Conservation (phyloP, 2,329 filamentous ascomycete genomes). For the Mycocentrospora acerina region DNA sequence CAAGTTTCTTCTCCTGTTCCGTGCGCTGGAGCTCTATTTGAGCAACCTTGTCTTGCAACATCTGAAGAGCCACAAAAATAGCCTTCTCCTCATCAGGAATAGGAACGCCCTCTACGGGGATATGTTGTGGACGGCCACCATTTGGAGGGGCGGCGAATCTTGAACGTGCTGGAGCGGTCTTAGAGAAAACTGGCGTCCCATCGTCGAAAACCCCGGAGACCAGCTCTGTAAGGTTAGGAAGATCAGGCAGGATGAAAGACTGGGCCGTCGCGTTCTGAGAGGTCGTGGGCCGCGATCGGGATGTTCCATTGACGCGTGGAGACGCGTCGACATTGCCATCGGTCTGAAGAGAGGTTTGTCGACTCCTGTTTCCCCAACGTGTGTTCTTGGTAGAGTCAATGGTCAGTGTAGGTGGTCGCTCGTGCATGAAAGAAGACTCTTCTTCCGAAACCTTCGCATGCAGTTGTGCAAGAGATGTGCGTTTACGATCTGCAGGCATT, state of each 20-base stretch:
- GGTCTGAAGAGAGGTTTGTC: conserved; percentile 45
- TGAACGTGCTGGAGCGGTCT: conserved; percentile 53
- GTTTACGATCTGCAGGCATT: conserved; percentile 40
- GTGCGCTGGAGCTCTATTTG: conserved; percentile 59
- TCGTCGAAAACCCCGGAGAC: conserved; percentile 61
- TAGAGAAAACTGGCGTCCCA: conserved; percentile 58
- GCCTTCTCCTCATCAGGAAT: conserved; percentile 64
- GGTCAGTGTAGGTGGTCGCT: conserved; percentile 50
- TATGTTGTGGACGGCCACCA: conserved; percentile 39
- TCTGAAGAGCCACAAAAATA: conserved; percentile 61
- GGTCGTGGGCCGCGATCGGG: conserved; percentile 42
- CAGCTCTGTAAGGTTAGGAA: conserved; percentile 62
- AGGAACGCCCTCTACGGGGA: conserved; percentile 55
- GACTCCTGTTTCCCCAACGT: conserved; percentile 53
- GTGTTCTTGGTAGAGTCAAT: conserved; percentile 50
- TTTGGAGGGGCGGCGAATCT: conserved; percentile 54
- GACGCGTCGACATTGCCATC: conserved; percentile 29
- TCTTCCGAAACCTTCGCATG: conserved; percentile 57
- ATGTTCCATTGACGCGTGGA: conserved; percentile 19
- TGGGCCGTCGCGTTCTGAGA: conserved; percentile 55
- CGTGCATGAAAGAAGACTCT: conserved; percentile 55
- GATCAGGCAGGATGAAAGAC: conserved; percentile 63
- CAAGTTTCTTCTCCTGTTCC: conserved; percentile 51
- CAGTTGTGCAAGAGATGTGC: conserved; percentile 57
- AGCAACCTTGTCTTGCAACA: conserved; percentile 59